These are phyloP conservation scores for Litsea cubeba DNA, from an alignment of 164 flowering plant species.

Conservation along the genomic window DNA sequence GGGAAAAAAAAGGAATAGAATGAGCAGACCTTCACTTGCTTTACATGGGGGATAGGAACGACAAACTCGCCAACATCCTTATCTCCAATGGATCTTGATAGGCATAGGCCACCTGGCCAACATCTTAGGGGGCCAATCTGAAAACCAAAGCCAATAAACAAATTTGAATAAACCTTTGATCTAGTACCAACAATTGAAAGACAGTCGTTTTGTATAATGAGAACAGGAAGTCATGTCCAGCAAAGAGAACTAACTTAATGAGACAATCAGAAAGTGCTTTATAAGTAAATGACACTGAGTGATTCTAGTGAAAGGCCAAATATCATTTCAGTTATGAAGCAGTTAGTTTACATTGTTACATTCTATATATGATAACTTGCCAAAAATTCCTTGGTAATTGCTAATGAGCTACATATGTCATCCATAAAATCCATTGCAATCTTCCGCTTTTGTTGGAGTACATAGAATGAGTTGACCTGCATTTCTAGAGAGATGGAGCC, in stretches of 20 bases:
- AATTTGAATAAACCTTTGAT: not conserved
- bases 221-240: not conserved
- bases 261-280: not conserved
- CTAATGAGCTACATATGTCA: not conserved
- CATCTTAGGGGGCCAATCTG: constrained; percentile 96
- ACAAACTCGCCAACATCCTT: constrained; percentile 88
- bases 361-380: not conserved
- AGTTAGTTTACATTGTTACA: not conserved
- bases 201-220: not conserved
- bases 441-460: not conserved
- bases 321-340: not conserved
- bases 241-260: not conserved
- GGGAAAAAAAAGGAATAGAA: not conserved
- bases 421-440: too few species aligned
- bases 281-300: not conserved
- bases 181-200: not conserved
- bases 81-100: constrained; percentile 91
- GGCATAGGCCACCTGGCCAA: constrained; percentile 98
- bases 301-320: not conserved
- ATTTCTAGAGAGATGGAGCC: too few species aligned
- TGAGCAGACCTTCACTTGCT: constrained; percentile 85
- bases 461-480: too few species aligned
- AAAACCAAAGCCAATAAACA: constrained; percentile 9
- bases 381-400: not conserved
- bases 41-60: constrained; percentile 88